phyloP scores from a whole-genome alignment of 2,329 filamentous ascomycete genomes.

The Lachnellula occidentalis region DNA sequence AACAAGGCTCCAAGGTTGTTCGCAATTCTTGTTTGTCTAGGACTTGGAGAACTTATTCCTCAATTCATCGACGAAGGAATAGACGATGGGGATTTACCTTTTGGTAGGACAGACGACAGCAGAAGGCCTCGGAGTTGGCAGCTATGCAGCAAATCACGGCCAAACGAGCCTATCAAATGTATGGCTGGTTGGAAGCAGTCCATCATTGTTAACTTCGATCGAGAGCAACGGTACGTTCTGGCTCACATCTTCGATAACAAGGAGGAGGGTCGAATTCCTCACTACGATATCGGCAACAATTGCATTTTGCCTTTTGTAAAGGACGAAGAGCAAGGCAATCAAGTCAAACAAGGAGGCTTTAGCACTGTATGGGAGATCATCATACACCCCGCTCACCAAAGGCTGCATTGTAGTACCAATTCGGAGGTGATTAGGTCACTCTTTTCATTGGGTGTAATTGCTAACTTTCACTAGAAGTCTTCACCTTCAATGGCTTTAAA shows the following conservation, averaged over 20 bases:
- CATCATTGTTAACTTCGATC: background rate
- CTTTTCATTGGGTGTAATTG: background rate
- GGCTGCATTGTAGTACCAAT: background rate
- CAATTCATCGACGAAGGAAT: constrained; percentile 2
- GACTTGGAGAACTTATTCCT: background rate
- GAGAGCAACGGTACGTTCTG: constrained; percentile 5
- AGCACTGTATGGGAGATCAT: constrained; percentile 3
- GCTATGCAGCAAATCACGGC: constrained; percentile 1
- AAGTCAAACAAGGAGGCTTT: constrained; percentile 1
- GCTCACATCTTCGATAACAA: constrained; percentile 4
- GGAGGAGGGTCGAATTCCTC: background rate
- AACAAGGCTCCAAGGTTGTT: background rate
- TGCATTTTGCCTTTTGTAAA: constrained; percentile 9
- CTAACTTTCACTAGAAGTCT: background rate
- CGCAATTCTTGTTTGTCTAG: background rate
- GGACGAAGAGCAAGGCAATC: background rate
- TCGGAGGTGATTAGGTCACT: background rate
- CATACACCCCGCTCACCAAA: constrained; percentile 12
- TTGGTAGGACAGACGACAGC: background rate
- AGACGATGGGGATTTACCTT: constrained; percentile 1
- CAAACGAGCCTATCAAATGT: constrained; percentile 1
- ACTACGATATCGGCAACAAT: background rate
- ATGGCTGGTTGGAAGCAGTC: background rate
- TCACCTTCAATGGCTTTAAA: constrained; percentile 3
- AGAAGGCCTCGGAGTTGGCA: background rate